Base-by-base conservation (phyloP, 768 basidiomycete genomes). In the Rhizopogon vulgaris region DNA sequence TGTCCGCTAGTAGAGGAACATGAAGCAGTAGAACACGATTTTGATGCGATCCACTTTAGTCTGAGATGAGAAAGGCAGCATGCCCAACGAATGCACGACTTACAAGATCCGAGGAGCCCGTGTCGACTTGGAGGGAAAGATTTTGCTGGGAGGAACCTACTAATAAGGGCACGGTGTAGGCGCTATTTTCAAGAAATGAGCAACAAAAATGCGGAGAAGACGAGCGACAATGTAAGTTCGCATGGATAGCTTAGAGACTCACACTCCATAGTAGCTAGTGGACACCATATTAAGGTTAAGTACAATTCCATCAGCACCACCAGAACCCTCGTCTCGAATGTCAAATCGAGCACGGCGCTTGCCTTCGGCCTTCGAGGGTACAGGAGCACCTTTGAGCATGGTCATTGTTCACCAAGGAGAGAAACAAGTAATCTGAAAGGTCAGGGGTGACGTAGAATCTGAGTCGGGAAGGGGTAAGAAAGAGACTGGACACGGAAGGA, bases 41-140 rank as follows among this genome's bases (percentile, higher is more conserved):
- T 76, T 1, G 85, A 85, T 0, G 85, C 83, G 41, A 91, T 70
- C 89, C 89, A 91, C 88, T 90, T 55, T 22, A 47, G 39, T 32
- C 18, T 27, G 5, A 48, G n/a, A 47, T 25, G 45, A 28, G 17
- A 40, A 37, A 48, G 45, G 45, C 41, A 14, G 8, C 17, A 40
- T 37, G n/a, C 9, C 22, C 49, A 34, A 41, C 38, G 28, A 55
- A 48, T n/a, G 30, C 30, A 30, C 8, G 28, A 71, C 80, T 58
- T 52, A 89, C 87, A 24, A 89, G 72, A 69, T 92, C 89, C 0
- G 87, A 87, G 0, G 90, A 90, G 27, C 90, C 90, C 0, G 85
- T 88, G 59, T 92, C 89, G 36, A 91, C 77, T 61, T 90, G 87
- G 2, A 90, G 68, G 6, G 78, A 81, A 22, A 85, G 67, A 22